phyloP scores from a whole-genome alignment of 1,284 basidiomycete genomes.

The Athelia psychrophila region DNA sequence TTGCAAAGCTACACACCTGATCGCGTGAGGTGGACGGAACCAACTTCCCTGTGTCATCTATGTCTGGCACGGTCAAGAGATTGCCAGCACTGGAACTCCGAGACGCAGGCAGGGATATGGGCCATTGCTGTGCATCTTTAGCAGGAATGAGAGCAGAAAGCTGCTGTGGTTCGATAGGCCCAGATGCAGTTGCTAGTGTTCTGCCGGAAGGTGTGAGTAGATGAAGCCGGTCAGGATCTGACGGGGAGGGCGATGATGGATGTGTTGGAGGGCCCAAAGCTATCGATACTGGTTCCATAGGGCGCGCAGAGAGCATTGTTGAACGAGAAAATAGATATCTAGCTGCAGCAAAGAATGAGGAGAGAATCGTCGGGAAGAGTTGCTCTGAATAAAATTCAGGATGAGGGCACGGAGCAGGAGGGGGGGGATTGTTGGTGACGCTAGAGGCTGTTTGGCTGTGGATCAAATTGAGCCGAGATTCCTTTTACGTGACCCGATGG shows the following conservation, averaged over 20 bases:
- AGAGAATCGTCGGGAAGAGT: not conserved
- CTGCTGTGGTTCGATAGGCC: not conserved
- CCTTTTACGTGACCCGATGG: too few species aligned
- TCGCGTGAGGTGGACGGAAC: slow-evolving; percentile 7
- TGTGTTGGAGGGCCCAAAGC: not conserved
- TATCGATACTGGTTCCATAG: slow-evolving; percentile 33
- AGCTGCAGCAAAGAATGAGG: slow-evolving; percentile 1
- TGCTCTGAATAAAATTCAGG: not conserved
- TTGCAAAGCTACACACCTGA: slow-evolving; percentile 4
- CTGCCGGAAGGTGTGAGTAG: slow-evolving; percentile 1
- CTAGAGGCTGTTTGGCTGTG: too few species aligned
- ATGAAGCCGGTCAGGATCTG: slow-evolving; percentile 14
- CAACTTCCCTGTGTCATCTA: slow-evolving; percentile 12
- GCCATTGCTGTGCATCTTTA: not conserved
- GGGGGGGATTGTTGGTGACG: not conserved
- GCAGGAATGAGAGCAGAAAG: not conserved
- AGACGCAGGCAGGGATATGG: slow-evolving; percentile 5
- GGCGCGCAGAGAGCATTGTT: slow-evolving; percentile 42
- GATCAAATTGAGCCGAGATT: too few species aligned
- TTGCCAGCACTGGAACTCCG: not conserved
- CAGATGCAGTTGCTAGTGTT: not conserved
- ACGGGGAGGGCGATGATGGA: slow-evolving; percentile 19
- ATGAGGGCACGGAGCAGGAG: not conserved
- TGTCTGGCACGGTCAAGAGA: slow-evolving; percentile 12
- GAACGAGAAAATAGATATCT: slow-evolving; percentile 3